phyloP scores from a whole-genome alignment of 1,284 basidiomycete species.

The Stereum hirsutum region DNA sequence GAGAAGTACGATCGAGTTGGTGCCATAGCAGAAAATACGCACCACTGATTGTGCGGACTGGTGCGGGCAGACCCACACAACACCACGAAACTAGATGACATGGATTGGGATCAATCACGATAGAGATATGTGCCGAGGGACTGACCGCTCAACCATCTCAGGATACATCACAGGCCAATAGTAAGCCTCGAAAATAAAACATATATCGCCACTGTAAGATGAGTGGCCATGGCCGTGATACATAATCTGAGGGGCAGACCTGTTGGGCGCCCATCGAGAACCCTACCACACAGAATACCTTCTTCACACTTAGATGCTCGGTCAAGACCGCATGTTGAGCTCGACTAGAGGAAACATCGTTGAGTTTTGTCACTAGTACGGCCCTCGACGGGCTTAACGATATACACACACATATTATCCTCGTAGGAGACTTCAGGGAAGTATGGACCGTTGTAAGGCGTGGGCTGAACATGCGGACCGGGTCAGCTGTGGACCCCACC shows the following conservation, averaged over 20 bases:
- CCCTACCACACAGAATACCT: constrained; percentile 41
- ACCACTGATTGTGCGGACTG: constrained; percentile 54
- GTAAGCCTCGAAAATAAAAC: too few relatives aligned
- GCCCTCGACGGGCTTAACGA: background rate
- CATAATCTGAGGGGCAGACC: too few relatives aligned
- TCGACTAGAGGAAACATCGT: too few relatives aligned
- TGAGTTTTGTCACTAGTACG: constrained; percentile 2
- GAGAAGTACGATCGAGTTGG: constrained; percentile 5
- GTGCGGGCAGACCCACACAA: constrained; percentile 54
- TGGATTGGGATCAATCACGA: background rate
- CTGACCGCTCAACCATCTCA: constrained; percentile 46
- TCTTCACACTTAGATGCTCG: constrained; percentile 35
- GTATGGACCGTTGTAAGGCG: constrained; percentile 32
- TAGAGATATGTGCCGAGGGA: constrained; percentile 11
- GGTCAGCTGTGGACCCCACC: constrained; percentile 1
- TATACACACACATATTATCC: constrained; percentile 40
- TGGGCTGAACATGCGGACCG: too few relatives aligned
- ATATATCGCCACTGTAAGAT: too few relatives aligned
- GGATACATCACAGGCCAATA: constrained; percentile 55
- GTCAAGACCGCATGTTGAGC: constrained; percentile 48
- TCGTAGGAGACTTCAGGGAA: constrained; percentile 37
- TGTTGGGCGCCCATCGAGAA: constrained; percentile 61
- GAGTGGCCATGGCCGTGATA: too few relatives aligned
- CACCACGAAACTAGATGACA: constrained; percentile 29
- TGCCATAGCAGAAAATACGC: too few relatives aligned